These are phyloP conservation scores for Starmerella vaccinii DNA, from an alignment of 805 yeast genomes.

Conservation along the genomic window DNA sequence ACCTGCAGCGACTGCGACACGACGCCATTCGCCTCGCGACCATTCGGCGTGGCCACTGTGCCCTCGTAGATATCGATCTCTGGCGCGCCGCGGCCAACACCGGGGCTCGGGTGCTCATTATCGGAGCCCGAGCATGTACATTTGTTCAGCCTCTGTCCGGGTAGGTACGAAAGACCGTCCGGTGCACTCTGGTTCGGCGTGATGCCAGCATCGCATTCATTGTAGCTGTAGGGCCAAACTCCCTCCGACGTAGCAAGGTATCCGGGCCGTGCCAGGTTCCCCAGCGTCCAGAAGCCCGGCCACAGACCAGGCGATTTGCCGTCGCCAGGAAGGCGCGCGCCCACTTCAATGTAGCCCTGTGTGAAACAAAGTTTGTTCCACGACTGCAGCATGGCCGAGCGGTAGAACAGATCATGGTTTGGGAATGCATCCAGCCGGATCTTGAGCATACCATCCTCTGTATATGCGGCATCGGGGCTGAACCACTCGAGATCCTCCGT, in stretches of 20 bases:
- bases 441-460: constrained; percentile 59
- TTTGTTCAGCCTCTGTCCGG: constrained; percentile 66
- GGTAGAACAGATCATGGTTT: constrained; percentile 68
- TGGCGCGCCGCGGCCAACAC: constrained; percentile 88
- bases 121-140: constrained; percentile 61
- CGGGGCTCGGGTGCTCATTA: constrained; percentile 78
- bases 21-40: constrained; percentile 28
- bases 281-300: constrained; percentile 96
- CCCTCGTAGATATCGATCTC: constrained; percentile 90
- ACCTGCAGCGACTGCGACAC: constrained; percentile 88
- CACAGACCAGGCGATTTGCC: constrained; percentile 75
- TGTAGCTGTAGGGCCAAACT: constrained; percentile 88
- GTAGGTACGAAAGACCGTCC: constrained; percentile 78
- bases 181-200: constrained; percentile 85
- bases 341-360: constrained; percentile 68
- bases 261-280: constrained; percentile 87
- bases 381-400: constrained; percentile 84
- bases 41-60: constrained; percentile 38
- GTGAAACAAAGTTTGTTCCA: constrained; percentile 90
- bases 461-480: constrained; percentile 77
- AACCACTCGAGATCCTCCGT: constrained; percentile 92
- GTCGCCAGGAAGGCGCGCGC: constrained; percentile 67
- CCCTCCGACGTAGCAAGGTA: constrained; percentile 80
- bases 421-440: constrained; percentile 70
- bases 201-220: constrained; percentile 83